Percentiles rank a stretch among this genome's conserved stretches.
These are phyloP conservation scores for Tolypocladium sp. DNA, from an alignment of 2,329 filamentous ascomycete genomes.

Conservation along the genomic window DNA sequence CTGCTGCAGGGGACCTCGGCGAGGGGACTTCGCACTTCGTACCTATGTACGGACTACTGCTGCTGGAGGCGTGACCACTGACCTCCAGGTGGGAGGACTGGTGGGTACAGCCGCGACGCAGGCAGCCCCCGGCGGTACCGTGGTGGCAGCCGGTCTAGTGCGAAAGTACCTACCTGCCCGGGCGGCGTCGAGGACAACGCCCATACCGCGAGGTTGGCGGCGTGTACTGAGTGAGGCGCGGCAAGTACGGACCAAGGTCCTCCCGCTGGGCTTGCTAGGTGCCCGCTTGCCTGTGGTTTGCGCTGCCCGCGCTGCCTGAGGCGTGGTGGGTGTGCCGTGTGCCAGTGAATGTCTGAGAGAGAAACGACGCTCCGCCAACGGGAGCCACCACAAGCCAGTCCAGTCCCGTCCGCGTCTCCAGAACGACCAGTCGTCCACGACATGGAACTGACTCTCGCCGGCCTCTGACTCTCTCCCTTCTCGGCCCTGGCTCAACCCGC, in stretches of 20 bases:
- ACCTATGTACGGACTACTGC: neutral
- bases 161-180: neutral
- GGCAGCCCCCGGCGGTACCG: neutral
- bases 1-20: neutral
- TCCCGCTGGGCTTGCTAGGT: neutral
- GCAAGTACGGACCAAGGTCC: neutral
- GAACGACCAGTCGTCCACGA: conserved; percentile 15
- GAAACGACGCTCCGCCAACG: conserved; percentile 17
- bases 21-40: neutral
- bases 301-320: neutral
- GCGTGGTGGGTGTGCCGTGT: neutral
- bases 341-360: conserved; percentile 11
- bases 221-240: neutral
- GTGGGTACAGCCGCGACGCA: neutral
- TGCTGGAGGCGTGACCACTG: neutral
- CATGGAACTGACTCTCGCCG: conserved; percentile 10
- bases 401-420: conserved; percentile 6
- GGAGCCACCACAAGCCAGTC: conserved; percentile 4
- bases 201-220: neutral
- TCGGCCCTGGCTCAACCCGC: conserved; percentile 3
- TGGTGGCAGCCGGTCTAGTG: neutral
- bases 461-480: neutral
- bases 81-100: neutral
- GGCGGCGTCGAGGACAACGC: neutral
- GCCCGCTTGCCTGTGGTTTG: neutral